Percentiles rank a stretch among this genome's conserved stretches.
phyloP scores from a whole-genome alignment of 768 basidiomycete genomes.

The Leccinum subtestaceum region DNA sequence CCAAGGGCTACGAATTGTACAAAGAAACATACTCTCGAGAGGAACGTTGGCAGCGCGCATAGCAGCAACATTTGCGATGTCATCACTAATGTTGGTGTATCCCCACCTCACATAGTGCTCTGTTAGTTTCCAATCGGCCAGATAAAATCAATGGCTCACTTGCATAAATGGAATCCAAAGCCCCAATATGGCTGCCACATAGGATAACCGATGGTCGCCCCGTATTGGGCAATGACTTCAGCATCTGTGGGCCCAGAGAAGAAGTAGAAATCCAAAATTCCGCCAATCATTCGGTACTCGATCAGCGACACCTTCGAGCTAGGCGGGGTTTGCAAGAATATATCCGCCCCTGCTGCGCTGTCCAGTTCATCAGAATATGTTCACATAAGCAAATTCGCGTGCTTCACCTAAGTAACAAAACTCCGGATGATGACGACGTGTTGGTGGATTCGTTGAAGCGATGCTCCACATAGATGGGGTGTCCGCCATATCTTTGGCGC shows the following conservation, averaged over 20 bases:
- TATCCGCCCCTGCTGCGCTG: conserved; percentile 69
- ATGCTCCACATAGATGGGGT: conserved; percentile 72
- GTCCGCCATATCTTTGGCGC: conserved; percentile 58
- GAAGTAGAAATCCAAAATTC: conserved; percentile 77
- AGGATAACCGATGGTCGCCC: conserved; percentile 61
- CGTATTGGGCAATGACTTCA: conserved; percentile 70
- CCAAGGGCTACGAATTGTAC: neutral
- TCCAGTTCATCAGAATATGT: conserved; percentile 6
- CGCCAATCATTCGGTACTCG: conserved; percentile 72
- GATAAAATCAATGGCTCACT: conserved; percentile 31
- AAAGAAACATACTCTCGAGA: conserved; percentile 54
- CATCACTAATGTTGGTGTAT: conserved; percentile 43
- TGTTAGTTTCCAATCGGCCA: neutral
- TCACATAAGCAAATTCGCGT: neutral
- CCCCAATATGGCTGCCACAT: conserved; percentile 74
- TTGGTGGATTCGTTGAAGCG: conserved; percentile 53
- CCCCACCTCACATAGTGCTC: conserved; percentile 36
- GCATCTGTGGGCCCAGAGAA: conserved; percentile 53
- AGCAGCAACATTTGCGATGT: conserved; percentile 48
- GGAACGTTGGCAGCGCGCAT: conserved; percentile 72
- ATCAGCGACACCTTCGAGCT: conserved; percentile 56
- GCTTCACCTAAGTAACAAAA: conserved; percentile 63
- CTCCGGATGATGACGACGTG: conserved; percentile 65
- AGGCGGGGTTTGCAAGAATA: conserved; percentile 61
- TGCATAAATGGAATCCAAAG: conserved; percentile 77